Conservation (phyloP, 2,329 filamentous ascomycete genomes). For the Phyllosticta ampelicida region DNA sequence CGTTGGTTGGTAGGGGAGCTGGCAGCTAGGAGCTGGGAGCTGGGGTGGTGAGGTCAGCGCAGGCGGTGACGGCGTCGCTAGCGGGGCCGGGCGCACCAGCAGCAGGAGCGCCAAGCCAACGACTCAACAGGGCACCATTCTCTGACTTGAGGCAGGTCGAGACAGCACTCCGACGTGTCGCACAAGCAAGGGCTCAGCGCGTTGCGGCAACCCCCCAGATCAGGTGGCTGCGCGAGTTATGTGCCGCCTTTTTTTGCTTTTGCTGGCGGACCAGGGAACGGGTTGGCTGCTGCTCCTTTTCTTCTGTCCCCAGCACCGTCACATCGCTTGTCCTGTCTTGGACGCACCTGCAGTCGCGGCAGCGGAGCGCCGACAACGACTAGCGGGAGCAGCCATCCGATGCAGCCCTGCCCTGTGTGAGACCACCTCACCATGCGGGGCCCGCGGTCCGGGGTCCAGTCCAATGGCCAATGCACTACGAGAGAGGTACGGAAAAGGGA, state of each 20-base stretch:
- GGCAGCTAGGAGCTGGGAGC: not conserved
- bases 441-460: slow-evolving; percentile 2
- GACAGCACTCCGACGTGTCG: slow-evolving; percentile 12
- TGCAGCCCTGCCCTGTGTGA: slow-evolving; percentile 10
- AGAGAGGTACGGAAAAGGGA: too few relatives aligned
- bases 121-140: not conserved
- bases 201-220: slow-evolving; percentile 11
- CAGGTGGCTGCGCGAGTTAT: slow-evolving; percentile 3
- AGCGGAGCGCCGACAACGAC: slow-evolving; percentile 1
- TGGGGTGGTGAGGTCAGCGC: not conserved
- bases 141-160: not conserved
- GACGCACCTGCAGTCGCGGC: not conserved
- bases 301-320: not conserved
- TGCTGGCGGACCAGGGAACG: slow-evolving; percentile 9
- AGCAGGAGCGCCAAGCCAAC: not conserved
- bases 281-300: not conserved
- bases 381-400: slow-evolving; percentile 7
- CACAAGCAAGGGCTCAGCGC: slow-evolving; percentile 25
- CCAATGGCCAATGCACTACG: not conserved
- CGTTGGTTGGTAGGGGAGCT: not conserved
- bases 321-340: not conserved
- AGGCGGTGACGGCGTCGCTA: slow-evolving; percentile 6
- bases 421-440: slow-evolving; percentile 2
- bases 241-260: slow-evolving; percentile 1
- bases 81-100: slow-evolving; percentile 5